Percentiles rank a stretch among this genome's conserved stretches.
Evolutionary conservation across 257 asterid genomes (phyloP).

Genomic region (Nicotiana knightiana): DNA sequence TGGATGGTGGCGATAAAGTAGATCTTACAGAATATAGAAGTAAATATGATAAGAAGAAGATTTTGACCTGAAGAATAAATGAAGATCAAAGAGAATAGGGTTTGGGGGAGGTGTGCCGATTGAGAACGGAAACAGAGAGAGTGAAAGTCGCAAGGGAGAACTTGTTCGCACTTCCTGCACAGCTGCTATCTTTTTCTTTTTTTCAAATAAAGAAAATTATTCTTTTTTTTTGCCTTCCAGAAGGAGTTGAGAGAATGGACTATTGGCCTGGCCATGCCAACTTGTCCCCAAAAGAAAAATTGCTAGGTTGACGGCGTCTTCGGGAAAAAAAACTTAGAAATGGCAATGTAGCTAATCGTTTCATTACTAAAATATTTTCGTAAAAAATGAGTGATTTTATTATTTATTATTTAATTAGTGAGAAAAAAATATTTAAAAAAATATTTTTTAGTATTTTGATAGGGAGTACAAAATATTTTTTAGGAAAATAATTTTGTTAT

Average conservation of each 20-base stretch:
- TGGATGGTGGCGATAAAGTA: neutral
- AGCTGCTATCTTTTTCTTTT: neutral
- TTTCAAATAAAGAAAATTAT: neutral
- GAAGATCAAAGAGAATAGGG: neutral
- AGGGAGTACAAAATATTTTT: too few species aligned
- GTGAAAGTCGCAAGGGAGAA: neutral
- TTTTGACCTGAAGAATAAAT: slow-evolving; percentile 8
- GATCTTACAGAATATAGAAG: neutral
- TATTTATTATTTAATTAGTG: too few species aligned
- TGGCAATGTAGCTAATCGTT: too few species aligned
- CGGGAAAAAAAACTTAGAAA: too few species aligned
- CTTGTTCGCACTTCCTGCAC: neutral
- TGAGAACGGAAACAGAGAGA: neutral
- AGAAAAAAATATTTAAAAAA: too few species aligned
- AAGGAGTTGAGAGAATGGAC: neutral
- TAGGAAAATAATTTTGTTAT: too few species aligned
- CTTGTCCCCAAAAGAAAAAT: neutral
- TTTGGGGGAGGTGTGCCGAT: neutral
- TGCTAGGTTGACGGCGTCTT: too few species aligned
- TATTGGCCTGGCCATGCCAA: neutral
- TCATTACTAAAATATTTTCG: too few species aligned
- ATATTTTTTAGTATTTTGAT: too few species aligned
- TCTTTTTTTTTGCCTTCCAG: neutral
- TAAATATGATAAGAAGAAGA: neutral
- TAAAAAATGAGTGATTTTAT: accelerated